These are phyloP conservation scores for Hibiscus syriacus DNA, from an alignment of 345 rosid genomes.

Conservation along the genomic window DNA sequence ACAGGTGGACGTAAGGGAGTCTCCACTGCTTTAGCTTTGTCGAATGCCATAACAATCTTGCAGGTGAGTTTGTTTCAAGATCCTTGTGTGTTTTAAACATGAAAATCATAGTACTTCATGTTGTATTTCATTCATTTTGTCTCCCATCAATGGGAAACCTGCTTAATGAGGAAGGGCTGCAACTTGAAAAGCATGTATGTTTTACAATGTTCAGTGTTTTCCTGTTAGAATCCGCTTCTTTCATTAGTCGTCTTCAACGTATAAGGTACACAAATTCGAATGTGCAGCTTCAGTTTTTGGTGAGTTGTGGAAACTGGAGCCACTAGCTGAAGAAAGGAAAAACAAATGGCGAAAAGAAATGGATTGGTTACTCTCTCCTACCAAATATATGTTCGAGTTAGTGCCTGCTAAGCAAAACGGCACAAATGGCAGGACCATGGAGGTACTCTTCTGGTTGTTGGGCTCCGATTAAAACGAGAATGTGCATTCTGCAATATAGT, in stretches of 20 bases:
- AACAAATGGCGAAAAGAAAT: slow-evolving; percentile 79
- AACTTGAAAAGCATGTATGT: not conserved
- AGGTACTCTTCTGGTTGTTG: slow-evolving; percentile 36
- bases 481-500: slow-evolving; percentile 2
- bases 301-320: slow-evolving; percentile 94
- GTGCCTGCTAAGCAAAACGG: slow-evolving; percentile 91
- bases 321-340: slow-evolving; percentile 70
- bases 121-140: not conserved
- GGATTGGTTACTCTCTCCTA: slow-evolving; percentile 94
- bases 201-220: not conserved
- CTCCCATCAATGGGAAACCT: not conserved
- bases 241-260: not conserved
- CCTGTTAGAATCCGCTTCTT: not conserved
- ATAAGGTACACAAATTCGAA: not conserved
- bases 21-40: slow-evolving; percentile 67
- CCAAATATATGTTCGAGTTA: slow-evolving; percentile 88
- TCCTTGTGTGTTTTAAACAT: slow-evolving; percentile 3
- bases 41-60: slow-evolving; percentile 82
- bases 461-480: not conserved
- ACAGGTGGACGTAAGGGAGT: slow-evolving; percentile 75
- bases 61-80: slow-evolving; percentile 38
- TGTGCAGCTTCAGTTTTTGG: slow-evolving; percentile 80
- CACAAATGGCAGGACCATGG: slow-evolving; percentile 65
- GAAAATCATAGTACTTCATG: not conserved
- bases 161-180: not conserved